Base-by-base conservation (phyloP, 352 stramenopile species). In the Phytophthora kernoviae region DNA sequence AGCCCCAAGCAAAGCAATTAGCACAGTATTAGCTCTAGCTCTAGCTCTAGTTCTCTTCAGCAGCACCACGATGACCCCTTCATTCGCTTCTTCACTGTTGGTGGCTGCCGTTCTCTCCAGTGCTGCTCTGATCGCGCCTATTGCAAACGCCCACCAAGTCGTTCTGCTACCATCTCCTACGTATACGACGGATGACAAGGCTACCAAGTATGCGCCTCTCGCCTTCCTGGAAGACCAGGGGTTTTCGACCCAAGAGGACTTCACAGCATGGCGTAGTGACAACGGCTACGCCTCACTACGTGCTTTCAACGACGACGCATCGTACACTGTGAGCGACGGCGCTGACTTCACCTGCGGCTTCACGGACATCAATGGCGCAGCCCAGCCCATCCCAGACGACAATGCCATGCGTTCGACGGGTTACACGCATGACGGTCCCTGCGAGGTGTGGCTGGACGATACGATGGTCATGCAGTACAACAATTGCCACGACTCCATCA, bases 181-280 rank as follows among this genome's bases (percentile, higher is more conserved):
- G 34, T 81, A 65, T 47, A 79, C 62, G 12, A 68, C 73, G 15
- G 51, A 66, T 32, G 68, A 73, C 39, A 62, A 63, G 27, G 65
- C 56, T 24, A 68, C 65, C 43, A 69, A 76, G 65, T 77, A 76
- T 58, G 69, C 73, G 0, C 76, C 70, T 17, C 47, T 80, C 22
- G 76, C 71, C 30, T 81, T 81, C 56, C 63, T 84, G 10, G 77
- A 84, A 61, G 58, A 71, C 49, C 77, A 84, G 43, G 68, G 62
- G 18, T 80, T 70, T 47, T 58, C 70, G 15, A 81, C 71, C 11
- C 65, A 67, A 11, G 61, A 64, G 4, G 77, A 86, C 42, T 78
- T 83, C 26, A 75, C 68, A 8, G 60, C 39, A 11, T 86, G 68
- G 62, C 62, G 70, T 11, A 44, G 59, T 24, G 57, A 57, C 8